Conservation (phyloP, 163 green algal genomes). For the Prototheca stagnorum region DNA sequence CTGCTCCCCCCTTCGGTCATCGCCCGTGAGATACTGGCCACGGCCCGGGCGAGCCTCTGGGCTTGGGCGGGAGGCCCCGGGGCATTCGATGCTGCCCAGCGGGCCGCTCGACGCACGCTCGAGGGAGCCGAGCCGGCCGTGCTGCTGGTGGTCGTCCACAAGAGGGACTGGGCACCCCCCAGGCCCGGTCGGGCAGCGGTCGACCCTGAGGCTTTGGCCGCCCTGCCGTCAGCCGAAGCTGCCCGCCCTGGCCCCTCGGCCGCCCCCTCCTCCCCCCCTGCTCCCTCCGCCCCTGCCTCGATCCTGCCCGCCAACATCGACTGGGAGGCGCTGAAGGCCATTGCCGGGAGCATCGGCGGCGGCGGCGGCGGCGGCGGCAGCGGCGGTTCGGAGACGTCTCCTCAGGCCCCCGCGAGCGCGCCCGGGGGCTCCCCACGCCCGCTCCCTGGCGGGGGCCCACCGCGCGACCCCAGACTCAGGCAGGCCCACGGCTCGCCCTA, state of each 20-base stretch:
- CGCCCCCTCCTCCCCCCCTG: not conserved
- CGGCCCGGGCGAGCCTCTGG: not conserved
- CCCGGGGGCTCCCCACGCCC: no score
- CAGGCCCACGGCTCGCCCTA: no score
- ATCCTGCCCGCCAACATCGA: constrained; percentile 1
- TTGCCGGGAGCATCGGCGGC: not conserved
- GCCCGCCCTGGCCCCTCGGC: not conserved
- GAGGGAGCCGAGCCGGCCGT: not conserved
- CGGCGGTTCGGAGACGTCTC: no score
- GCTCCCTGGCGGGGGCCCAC: no score
- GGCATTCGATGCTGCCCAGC: not conserved
- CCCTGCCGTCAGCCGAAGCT: not conserved
- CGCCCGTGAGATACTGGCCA: not conserved
- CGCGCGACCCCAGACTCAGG: no score
- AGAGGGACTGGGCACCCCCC: not conserved
- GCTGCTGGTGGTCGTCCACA: constrained; percentile 1
- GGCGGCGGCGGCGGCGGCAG: no score
- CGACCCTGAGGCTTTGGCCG: not conserved
- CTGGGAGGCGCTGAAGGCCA: not conserved
- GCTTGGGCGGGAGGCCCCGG: not conserved
- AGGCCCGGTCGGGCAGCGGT: not conserved
- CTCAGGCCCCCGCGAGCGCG: no score
- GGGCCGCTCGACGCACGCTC: no score
- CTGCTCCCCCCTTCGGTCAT: not conserved
- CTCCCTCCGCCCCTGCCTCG: not conserved